phyloP scores from a whole-genome alignment of 192 early-diverging fungal genomes.

The Phycomyces nitens region DNA sequence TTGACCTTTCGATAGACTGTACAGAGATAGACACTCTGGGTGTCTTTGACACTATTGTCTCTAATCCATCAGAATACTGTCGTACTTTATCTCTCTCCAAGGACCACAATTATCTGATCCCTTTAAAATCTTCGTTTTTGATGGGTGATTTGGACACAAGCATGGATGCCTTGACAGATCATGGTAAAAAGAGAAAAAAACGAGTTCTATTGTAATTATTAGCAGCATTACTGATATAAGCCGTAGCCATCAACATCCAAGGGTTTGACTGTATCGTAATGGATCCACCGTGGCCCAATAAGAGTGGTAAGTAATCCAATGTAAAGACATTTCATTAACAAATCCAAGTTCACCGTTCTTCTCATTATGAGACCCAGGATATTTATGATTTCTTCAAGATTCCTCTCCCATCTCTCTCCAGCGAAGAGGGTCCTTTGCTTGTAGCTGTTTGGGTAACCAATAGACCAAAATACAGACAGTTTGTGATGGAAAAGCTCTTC shows the following conservation, averaged over 20 bases:
- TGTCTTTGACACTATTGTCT: constrained; percentile 14
- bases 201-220: no score
- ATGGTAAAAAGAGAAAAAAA: constrained; percentile 1
- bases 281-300: constrained; percentile 72
- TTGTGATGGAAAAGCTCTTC: constrained; percentile 66
- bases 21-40: constrained; percentile 4
- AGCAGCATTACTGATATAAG: no score
- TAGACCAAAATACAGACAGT: constrained; percentile 52
- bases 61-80: constrained; percentile 5
- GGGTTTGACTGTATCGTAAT: constrained; percentile 51
- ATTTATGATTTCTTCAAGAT: constrained; percentile 64
- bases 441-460: constrained; percentile 75
- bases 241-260: constrained; percentile 25
- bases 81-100: constrained; percentile 5
- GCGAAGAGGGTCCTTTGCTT: constrained; percentile 10
- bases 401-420: constrained; percentile 38
- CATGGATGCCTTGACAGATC: constrained; percentile 7
- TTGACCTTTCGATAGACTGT: neutral
- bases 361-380: constrained; percentile 55
- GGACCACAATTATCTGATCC: constrained; percentile 13
- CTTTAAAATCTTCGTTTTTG: constrained; percentile 12
- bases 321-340: no score
- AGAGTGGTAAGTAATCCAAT: constrained; percentile 38
- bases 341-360: constrained; percentile 44
- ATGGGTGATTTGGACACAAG: constrained; percentile 24